These are phyloP conservation scores for Pestalotiopsis sp. DNA, from an alignment of 2,329 filamentous ascomycete genomes.

Conservation along the genomic window DNA sequence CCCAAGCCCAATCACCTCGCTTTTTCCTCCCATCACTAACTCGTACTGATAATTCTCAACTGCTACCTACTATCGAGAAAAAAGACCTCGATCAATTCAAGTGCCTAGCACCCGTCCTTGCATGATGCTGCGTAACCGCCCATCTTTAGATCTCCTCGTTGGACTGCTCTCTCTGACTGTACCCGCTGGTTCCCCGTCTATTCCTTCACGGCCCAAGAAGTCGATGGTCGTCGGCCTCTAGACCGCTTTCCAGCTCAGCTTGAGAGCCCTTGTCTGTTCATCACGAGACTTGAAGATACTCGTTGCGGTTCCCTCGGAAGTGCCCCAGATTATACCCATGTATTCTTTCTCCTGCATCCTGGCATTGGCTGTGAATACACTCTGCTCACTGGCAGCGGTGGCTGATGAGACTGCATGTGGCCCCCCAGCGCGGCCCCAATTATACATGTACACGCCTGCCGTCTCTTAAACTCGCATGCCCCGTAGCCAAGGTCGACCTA, in stretches of 20 bases:
- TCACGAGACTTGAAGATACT: constrained; percentile 27
- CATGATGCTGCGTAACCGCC: constrained; percentile 25
- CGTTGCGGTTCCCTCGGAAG: constrained; percentile 17
- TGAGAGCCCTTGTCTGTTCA: constrained; percentile 24
- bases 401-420: constrained; percentile 6
- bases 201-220: constrained; percentile 16
- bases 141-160: constrained; percentile 13
- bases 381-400: not conserved
- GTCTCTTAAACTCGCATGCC: constrained; percentile 42
- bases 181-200: constrained; percentile 17
- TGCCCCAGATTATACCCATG: constrained; percentile 1
- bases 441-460: constrained; percentile 25
- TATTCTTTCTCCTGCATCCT: not conserved
- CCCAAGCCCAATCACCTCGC: constrained; percentile 26
- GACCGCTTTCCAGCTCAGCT: constrained; percentile 17
- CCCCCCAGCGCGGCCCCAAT: constrained; percentile 7
- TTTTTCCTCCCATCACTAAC: constrained; percentile 17
- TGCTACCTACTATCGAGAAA: constrained; percentile 16
- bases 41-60: constrained; percentile 20
- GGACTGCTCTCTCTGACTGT: constrained; percentile 9
- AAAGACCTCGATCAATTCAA: constrained; percentile 18
- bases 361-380: constrained; percentile 12
- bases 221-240: constrained; percentile 18
- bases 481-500: constrained; percentile 36
- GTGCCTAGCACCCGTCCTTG: constrained; percentile 22